Base-by-base conservation (phyloP, 495 filamentous ascomycete species). In the Sphaerosporella brunnea region DNA sequence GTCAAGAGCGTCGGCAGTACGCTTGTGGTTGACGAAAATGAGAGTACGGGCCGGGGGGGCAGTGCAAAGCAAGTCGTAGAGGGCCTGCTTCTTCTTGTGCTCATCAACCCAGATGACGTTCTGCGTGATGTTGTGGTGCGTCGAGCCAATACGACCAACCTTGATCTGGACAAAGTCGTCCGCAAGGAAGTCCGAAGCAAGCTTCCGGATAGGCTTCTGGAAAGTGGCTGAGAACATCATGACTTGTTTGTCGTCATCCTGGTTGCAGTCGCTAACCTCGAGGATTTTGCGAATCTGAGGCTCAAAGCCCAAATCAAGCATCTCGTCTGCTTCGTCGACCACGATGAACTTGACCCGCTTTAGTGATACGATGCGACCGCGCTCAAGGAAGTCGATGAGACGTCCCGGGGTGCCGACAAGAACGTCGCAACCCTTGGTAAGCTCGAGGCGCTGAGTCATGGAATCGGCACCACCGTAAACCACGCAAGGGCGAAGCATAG, bases 231-330 rank as follows among this genome's bases (percentile, higher is more conserved):
- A 96, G 65, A 97, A 97, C 90, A 97, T 97, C 70, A 97, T 87
- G 35, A 90, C 94, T 66, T 96, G 92, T 59, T 92, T 85, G 56
- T 72, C 67, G 49, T 81, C 70, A 51, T 85, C 83, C 37, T 68
- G 66, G 28, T 92, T 90, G 90, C 96, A 95, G 62, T 97, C 90
- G 67, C 94, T 90, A 51, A 82, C 84, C 66, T 97, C 87, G 20
- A 97, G 87, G 56, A 97, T 96, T 54, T 90, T 81, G 54, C 90
- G 87, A 64, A 97, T 95, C 67, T 97, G 90, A 58, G 90, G 90
- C 72, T 97, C 90, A 73, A 97, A 97, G 81, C 90, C 90, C 90
- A 97, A 96, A 71, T 97, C 90, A 73, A 97, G 69, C 90, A 97
- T 96, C 65, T 92, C 92, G 70, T 97, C 90, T 65, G 90, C 90